Base-by-base conservation (phyloP, 768 basidiomycete species). In the Xanthoconium stramineum region DNA sequence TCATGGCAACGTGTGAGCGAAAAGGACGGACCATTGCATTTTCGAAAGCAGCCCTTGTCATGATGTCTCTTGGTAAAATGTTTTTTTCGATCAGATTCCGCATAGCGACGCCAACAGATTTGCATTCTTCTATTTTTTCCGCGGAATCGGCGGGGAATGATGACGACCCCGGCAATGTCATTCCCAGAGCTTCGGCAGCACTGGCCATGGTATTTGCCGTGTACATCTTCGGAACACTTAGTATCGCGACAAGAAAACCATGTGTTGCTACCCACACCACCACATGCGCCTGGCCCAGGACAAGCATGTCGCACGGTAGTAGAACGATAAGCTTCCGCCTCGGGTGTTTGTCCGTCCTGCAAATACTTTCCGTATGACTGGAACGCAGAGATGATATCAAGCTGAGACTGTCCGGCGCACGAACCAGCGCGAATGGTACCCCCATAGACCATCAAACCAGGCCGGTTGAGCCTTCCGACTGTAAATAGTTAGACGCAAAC, bases 131-230 rank as follows among this genome's bases (percentile, higher is more conserved):
- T 48, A 80, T 73, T 74, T 99, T 99, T 69, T 98, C 96, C 50
- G 80, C 74, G 61, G 91, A 94, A 69, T 94, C 88, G 36, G 97
- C 97, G 7, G 94, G 94, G 80, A 88, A 98, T 9, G 94, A 95
- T 0, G 94, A 95, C n/a, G 94, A 97, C 30, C 96, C 96, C 9
- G 97, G 91, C 10, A 98, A 75, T 15, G 93, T 83, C 96, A 99
- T 99, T 45, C 97, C 97, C 63, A 99, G 72, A 1, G 89, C 94
- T 74, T 99, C 97, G 42, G 91, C 82, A 14, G 94, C 93, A 61
- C 91, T 94, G 6, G 96, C 93, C 92, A 99, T 98, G 3, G 97
- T 98, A 73, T 98, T 99, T 35, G 93, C 92, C 6, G 94, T 97
- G 72, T 96, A 96, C 94, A 96, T 95, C 93, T 94, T 69, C 9